These are phyloP conservation scores for Mimosa bimucronata DNA, from an alignment of 306 rosid genomes.

Conservation along the genomic window DNA sequence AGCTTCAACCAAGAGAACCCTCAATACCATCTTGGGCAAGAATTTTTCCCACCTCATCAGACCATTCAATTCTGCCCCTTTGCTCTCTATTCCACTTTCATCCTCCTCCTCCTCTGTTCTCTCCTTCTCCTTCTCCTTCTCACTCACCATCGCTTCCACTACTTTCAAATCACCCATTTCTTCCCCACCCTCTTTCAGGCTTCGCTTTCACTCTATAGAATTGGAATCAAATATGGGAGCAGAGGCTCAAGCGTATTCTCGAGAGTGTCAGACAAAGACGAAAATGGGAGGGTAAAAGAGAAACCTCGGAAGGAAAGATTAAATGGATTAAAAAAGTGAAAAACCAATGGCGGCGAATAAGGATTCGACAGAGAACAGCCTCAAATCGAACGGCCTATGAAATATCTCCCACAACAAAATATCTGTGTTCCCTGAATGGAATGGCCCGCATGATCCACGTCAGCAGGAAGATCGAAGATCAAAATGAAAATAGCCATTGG, in stretches of 20 bases:
- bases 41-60: conserved; percentile 80
- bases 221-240: conserved; percentile 21
- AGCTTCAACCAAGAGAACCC: conserved; percentile 88
- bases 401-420: conserved; percentile 39
- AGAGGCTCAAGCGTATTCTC: neutral
- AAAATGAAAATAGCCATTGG: conserved; percentile 34
- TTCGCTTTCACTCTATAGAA: neutral
- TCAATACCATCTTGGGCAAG: conserved; percentile 67
- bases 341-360: conserved; percentile 41
- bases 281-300: conserved; percentile 7
- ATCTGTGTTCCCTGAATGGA: conserved; percentile 6
- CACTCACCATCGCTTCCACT: conserved; percentile 33
- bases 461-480: conserved; percentile 41
- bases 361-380: conserved; percentile 2
- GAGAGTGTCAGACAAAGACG: neutral
- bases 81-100: conserved; percentile 37
- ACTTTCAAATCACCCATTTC: conserved; percentile 61
- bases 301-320: neutral
- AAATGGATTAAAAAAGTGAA: neutral
- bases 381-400: conserved; percentile 36
- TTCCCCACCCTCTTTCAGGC: neutral
- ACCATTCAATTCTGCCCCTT: conserved; percentile 53
- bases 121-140: neutral
- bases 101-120: conserved; percentile 2
- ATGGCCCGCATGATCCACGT: conserved; percentile 41